These are phyloP conservation scores for Colletotrichum salicis DNA, from an alignment of 2,329 filamentous ascomycete species.

Conservation along the genomic window DNA sequence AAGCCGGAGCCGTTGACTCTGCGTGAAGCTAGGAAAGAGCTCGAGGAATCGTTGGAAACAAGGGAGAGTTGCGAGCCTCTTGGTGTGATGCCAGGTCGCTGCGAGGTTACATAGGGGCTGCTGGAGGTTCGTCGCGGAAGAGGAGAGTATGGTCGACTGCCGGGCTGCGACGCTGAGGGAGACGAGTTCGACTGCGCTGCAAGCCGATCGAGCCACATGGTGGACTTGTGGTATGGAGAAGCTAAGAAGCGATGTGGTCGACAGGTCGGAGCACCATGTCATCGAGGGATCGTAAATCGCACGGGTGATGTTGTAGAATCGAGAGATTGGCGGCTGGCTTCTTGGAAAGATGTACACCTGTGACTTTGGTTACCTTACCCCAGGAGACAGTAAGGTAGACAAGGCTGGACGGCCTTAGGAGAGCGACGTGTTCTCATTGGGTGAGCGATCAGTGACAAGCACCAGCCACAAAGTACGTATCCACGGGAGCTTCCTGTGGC, in stretches of 20 bases:
- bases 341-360: conserved; percentile 18
- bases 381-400: conserved; percentile 5
- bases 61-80: conserved; percentile 83
- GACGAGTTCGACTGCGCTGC: conserved; percentile 73
- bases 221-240: conserved; percentile 27
- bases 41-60: conserved; percentile 79
- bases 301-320: not conserved
- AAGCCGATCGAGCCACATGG: conserved; percentile 93
- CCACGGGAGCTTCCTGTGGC: conserved; percentile 14
- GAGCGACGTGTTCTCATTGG: conserved; percentile 27
- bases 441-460: not conserved
- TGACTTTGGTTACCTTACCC: not conserved
- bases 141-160: conserved; percentile 77
- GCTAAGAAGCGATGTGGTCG: conserved; percentile 31
- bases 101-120: conserved; percentile 74
- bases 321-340: not conserved
- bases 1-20: conserved; percentile 75
- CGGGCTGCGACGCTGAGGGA: conserved; percentile 61
- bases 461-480: conserved; percentile 15
- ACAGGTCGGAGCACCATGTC: conserved; percentile 14
- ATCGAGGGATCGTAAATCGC: not conserved
- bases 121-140: conserved; percentile 74
- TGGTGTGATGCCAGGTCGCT: conserved; percentile 74
- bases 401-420: conserved; percentile 21
- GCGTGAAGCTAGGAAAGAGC: conserved; percentile 76